Percentiles rank a stretch among this genome's conserved stretches.
These are phyloP conservation scores for Magnaporthales sp. DNA, from an alignment of 2,329 filamentous ascomycete genomes.

Conservation along the genomic window DNA sequence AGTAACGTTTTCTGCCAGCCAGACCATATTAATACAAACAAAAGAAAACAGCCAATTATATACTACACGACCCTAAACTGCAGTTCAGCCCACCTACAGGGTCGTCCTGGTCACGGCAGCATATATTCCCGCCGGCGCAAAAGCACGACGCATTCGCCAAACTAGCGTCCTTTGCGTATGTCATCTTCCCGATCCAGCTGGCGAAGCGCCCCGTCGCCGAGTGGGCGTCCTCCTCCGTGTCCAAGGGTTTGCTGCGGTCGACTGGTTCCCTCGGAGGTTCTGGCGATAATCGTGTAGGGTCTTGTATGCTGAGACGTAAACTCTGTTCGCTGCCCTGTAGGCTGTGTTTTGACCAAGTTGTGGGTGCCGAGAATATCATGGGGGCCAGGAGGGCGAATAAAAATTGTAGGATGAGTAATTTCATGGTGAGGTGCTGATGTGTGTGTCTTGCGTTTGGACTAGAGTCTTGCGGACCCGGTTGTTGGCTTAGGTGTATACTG, in stretches of 20 bases:
- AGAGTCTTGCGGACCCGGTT: not conserved
- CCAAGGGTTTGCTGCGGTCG: not conserved
- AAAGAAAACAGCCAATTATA: slow-evolving; percentile 10
- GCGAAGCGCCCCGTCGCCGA: not conserved
- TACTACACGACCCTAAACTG: slow-evolving; percentile 19
- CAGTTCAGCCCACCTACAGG: slow-evolving; percentile 14
- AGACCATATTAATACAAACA: not conserved
- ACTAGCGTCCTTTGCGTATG: not conserved
- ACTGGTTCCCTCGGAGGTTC: not conserved
- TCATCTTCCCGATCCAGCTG: not conserved
- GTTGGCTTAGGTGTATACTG: not conserved
- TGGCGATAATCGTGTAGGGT: not conserved
- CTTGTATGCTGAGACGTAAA: not conserved
- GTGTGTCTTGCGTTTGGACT: not conserved
- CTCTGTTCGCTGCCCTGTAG: not conserved
- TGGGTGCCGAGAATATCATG: not conserved
- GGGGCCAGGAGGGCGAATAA: not conserved
- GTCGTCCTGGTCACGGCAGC: slow-evolving; percentile 14
- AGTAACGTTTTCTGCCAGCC: too few species aligned
- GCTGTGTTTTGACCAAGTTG: not conserved
- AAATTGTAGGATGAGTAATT: not conserved
- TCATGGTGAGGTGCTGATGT: not conserved
- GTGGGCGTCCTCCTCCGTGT: not conserved
- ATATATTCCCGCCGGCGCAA: slow-evolving; percentile 19
- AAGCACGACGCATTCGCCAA: slow-evolving; percentile 14